Evolutionary conservation across 2,329 filamentous ascomycete genomes (phyloP), one percentile per base, ranked within the genome.

Genomic region (Aspergillus piperis): DNA sequence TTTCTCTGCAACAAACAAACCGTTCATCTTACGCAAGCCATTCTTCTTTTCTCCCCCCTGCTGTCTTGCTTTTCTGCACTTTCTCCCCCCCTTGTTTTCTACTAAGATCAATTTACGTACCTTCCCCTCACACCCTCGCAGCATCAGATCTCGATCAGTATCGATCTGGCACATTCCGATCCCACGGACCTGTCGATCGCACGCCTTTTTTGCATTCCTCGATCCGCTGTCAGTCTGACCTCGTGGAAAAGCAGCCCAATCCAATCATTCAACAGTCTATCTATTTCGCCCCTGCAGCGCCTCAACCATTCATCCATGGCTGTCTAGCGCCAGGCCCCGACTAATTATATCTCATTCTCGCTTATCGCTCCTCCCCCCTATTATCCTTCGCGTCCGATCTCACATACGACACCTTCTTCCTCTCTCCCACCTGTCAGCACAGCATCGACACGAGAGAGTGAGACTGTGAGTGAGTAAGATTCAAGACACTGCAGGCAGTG

Each of bases 311-410:
- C 23, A 36, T 19, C 39, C n/a, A 42, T 30, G 32, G 42, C 53
- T 30, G 25, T 47, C 53, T 55, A 55, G 53, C 53, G 53, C 53
- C 32, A 36, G 32, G 11, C 32, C 32, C 32, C 25, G 4, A 32
- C 53, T 55, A 55, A 55, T 21, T 47, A 55, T 55, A 47, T 23
- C 70, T 30, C n/a, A n/a, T n/a, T 13, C 25, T 50, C 47, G 47
- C 47, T 32, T 50, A 50, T 50, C 47, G 65, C 41, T 57, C 64
- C 56, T 60, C 61, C 19, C 62, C 66, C 47, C 5, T 32, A 27
- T 30, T 13, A 17, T 44, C 39, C 47, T 30, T 50, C 13, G 21
- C 44, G 21, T 23, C 44, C 39, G 39, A 17, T 19, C 39, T 17
- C 39, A 42, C 39, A 42, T 11, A 19, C 39, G n/a, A 42, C n/a